These are phyloP conservation scores for Venturia oleaginea DNA, from an alignment of 2,329 filamentous ascomycete species.

Conservation along the genomic window DNA sequence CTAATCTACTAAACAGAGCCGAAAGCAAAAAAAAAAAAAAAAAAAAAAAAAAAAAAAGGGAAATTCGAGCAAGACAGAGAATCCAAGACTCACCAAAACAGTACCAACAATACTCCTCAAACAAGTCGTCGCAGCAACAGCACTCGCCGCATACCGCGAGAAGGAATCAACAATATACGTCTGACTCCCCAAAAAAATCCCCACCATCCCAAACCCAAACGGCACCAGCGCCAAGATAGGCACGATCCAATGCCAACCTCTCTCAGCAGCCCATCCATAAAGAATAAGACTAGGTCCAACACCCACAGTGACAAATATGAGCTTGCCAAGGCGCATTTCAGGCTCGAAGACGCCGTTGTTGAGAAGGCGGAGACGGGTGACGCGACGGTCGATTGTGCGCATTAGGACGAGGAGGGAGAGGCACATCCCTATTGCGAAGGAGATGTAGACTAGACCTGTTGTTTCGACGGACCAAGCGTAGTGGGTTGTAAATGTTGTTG, in stretches of 20 bases:
- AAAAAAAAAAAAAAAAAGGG: no score
- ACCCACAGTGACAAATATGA: slow-evolving; percentile 11
- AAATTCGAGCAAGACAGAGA: no score
- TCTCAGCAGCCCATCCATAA: slow-evolving; percentile 24
- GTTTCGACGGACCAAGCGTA: slow-evolving; percentile 16
- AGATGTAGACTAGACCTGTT: slow-evolving; percentile 18
- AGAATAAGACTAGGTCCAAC: slow-evolving; percentile 21
- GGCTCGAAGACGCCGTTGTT: slow-evolving; percentile 20
- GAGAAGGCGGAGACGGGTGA: slow-evolving; percentile 16
- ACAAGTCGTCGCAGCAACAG: slow-evolving; percentile 7
- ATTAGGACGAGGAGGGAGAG: slow-evolving; percentile 17
- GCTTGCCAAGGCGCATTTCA: slow-evolving; percentile 16
- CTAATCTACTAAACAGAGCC: no score
- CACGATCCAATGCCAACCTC: slow-evolving; percentile 22
- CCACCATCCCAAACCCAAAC: slow-evolving; percentile 14
- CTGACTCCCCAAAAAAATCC: slow-evolving; percentile 11
- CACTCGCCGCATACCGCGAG: slow-evolving; percentile 13
- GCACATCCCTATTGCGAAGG: slow-evolving; percentile 19
- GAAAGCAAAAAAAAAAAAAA: no score
- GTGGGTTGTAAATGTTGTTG: slow-evolving; percentile 17
- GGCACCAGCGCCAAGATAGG: slow-evolving; percentile 7
- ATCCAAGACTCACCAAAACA: no score
- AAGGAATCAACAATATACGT: slow-evolving; percentile 14
- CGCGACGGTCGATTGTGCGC: slow-evolving; percentile 17
- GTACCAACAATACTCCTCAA: slow-evolving; percentile 5